Evolutionary conservation across 2,329 filamentous ascomycete genomes (phyloP).

Genomic region (Pseudocercospora cruenta): DNA sequence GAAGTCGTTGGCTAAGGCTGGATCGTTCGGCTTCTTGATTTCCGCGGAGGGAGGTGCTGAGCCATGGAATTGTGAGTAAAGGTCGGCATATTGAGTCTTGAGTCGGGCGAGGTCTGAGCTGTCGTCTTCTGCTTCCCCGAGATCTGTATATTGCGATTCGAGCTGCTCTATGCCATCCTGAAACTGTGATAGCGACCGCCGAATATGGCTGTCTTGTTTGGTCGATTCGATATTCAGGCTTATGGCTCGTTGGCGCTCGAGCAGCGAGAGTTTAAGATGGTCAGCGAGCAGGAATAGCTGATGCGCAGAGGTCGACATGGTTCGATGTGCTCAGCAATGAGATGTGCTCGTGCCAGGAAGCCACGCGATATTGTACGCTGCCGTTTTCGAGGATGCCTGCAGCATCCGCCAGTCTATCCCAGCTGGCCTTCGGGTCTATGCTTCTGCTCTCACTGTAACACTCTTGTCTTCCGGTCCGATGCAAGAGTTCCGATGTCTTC

Average conservation of each 20-base stretch:
- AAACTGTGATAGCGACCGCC: slow-evolving; percentile 83
- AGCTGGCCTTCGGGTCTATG: neutral
- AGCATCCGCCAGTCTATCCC: neutral
- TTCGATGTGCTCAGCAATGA: neutral
- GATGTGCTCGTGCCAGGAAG: neutral
- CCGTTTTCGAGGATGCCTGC: neutral
- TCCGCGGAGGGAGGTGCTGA: slow-evolving; percentile 56
- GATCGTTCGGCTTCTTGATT: slow-evolving; percentile 66
- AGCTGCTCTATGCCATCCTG: slow-evolving; percentile 75
- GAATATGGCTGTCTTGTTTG: slow-evolving; percentile 85
- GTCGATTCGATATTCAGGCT: slow-evolving; percentile 77
- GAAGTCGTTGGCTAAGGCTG: slow-evolving; percentile 65
- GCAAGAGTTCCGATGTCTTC: neutral
- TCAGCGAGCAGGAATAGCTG: slow-evolving; percentile 93
- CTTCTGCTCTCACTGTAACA: neutral
- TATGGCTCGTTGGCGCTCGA: slow-evolving; percentile 86
- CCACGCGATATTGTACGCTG: neutral
- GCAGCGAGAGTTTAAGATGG: slow-evolving; percentile 92
- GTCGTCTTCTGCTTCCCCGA: slow-evolving; percentile 59
- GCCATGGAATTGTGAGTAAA: slow-evolving; percentile 80
- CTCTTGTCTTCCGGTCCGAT: neutral
- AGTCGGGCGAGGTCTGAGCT: slow-evolving; percentile 68
- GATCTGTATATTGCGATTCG: slow-evolving; percentile 65
- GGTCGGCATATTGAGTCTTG: slow-evolving; percentile 73
- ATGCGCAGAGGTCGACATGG: slow-evolving; percentile 46